phyloP scores from a whole-genome alignment of 768 basidiomycete genomes.

The Boletus reticulatus region DNA sequence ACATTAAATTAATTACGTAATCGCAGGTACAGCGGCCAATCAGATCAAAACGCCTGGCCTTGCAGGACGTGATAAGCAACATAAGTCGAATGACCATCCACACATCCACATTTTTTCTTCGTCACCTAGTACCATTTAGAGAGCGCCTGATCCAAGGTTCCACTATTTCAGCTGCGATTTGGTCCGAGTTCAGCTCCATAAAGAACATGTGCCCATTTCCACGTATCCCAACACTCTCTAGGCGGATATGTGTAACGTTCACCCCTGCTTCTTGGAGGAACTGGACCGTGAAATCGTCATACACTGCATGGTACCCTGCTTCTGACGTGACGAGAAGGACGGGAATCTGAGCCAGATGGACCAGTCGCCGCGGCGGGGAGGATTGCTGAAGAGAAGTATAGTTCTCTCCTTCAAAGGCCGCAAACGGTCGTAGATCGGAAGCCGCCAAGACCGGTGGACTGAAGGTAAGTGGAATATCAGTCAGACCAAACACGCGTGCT shows the following conservation, averaged over 20 bases:
- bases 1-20: too few relatives aligned
- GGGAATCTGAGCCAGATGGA: slow-evolving; percentile 42
- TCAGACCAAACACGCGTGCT: slow-evolving; percentile 47
- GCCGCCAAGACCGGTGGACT: slow-evolving; percentile 41
- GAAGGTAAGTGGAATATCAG: slow-evolving; percentile 45
- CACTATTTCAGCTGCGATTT: slow-evolving; percentile 41
- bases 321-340: slow-evolving; percentile 50
- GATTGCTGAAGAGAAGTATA: slow-evolving; percentile 44
- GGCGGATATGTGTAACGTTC: slow-evolving; percentile 37
- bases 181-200: slow-evolving; percentile 48
- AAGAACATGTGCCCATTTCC: slow-evolving; percentile 60
- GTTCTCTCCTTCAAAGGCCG: slow-evolving; percentile 25
- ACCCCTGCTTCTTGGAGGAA: slow-evolving; percentile 47
- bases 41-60: neutral
- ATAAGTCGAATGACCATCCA: neutral
- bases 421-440: slow-evolving; percentile 33
- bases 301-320: slow-evolving; percentile 48
- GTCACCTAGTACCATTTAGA: slow-evolving; percentile 3
- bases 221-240: slow-evolving; percentile 44
- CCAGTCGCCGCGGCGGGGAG: slow-evolving; percentile 39
- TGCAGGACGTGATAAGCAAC: neutral
- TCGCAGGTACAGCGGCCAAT: too few relatives aligned
- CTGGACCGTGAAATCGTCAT: slow-evolving; percentile 44
- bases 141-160: slow-evolving; percentile 36
- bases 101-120: neutral